Evolutionary conservation across 495 filamentous ascomycete genomes (phyloP), one percentile per base, ranked within the genome.

Genomic region (Aspergillus carlsbadensis): DNA sequence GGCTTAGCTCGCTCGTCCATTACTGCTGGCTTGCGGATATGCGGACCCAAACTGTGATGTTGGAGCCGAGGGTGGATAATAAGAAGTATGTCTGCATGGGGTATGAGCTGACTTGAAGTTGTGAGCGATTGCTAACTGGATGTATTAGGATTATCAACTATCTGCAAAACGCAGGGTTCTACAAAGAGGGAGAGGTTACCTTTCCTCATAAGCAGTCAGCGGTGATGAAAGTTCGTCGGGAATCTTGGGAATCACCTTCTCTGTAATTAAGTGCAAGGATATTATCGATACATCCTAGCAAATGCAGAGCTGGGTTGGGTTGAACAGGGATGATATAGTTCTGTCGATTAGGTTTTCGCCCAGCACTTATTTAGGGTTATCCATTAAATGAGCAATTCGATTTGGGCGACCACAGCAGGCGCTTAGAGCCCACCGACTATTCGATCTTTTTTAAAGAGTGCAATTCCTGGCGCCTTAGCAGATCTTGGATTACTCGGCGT

Each of bases 51-150:
- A 83, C 81, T 34, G 81, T 98, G 22, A 80, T 89, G 61, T 65
- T 97, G 64, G 94, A 98, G 72, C 95, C 94, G 10, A 82, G 94
- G 71, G 82, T 97, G 11, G 95, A 98, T 73, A 98, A 98, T 70
- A 67, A 76, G 45, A 94, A 88, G 92, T 96, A 68, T 70, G 84
- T 81, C 13, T 13, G 45, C 35, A 47, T 31, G n/a, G n/a, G n/a
- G n/a, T n/a, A n/a, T n/a, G 40, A n/a, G 21, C 31, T 45, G 7
- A 50, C 35, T 42, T 18, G 0, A n/a, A n/a, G n/a, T n/a, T 34
- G 11, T 47, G 24, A 34, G 48, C 18, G 7, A 1, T 2, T 47
- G 24, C 44, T 49, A 36, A 49, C 14, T 24, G 5, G 10, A 21
- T 18, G 15, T 10, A 1, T 49, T 31, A 97, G 93, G 61, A 84